phyloP scores from a whole-genome alignment of 1,284 basidiomycete genomes.

The Amylostereum areolatum region DNA sequence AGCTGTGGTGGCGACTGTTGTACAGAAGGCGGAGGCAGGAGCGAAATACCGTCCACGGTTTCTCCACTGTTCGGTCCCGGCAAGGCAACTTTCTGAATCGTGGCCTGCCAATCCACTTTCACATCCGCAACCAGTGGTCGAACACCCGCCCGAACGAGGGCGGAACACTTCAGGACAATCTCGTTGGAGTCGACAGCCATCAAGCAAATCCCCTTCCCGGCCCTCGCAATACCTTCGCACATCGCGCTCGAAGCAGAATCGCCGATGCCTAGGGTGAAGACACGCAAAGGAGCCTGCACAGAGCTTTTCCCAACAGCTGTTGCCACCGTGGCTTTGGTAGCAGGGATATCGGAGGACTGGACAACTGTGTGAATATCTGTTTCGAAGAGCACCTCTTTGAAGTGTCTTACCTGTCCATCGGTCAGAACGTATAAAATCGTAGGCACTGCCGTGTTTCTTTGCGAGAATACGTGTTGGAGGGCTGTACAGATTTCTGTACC shows the following conservation, averaged over 20 bases:
- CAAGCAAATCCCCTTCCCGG: constrained; percentile 42
- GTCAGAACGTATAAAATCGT: constrained; percentile 48
- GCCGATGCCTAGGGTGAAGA: constrained; percentile 56
- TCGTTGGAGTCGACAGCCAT: constrained; percentile 38
- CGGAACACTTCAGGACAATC: constrained; percentile 42
- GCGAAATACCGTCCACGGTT: neutral
- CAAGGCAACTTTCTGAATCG: neutral
- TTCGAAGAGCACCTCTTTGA: neutral
- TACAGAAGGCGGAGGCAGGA: constrained; percentile 24
- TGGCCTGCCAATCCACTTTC: constrained; percentile 37
- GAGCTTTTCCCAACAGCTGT: neutral
- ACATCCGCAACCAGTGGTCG: constrained; percentile 38
- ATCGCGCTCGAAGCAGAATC: constrained; percentile 38
- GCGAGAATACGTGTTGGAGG: constrained; percentile 26
- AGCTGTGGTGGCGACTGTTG: constrained; percentile 41
- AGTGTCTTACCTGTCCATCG: constrained; percentile 36
- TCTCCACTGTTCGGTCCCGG: constrained; percentile 16
- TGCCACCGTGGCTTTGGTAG: constrained; percentile 21
- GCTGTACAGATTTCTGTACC: constrained; percentile 44
- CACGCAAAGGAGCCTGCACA: constrained; percentile 29
- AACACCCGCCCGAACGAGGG: constrained; percentile 42
- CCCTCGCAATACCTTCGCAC: constrained; percentile 43
- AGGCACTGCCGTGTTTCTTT: constrained; percentile 27
- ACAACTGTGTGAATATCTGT: neutral
- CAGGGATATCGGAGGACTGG: constrained; percentile 22